Conservation (phyloP, 345 rosid species). For the Carallia brachiata region DNA sequence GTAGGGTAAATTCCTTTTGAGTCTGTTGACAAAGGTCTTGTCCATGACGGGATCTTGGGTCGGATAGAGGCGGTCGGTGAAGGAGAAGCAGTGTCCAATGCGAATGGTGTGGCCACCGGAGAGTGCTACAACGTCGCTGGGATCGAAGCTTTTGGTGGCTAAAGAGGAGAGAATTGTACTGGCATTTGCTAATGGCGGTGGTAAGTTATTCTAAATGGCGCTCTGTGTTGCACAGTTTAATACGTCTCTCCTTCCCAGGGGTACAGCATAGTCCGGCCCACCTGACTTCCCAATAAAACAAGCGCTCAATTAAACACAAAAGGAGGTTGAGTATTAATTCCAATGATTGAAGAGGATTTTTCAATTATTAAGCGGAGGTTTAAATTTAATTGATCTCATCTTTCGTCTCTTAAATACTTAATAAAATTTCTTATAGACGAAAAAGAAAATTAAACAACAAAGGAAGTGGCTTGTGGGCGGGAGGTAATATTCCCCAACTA, state of each 20-base stretch:
- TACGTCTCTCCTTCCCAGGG: slow-evolving; percentile 72
- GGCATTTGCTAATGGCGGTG: slow-evolving; percentile 47
- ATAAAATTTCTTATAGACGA: too few relatives aligned
- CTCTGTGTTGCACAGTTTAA: slow-evolving; percentile 44
- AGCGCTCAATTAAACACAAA: background rate
- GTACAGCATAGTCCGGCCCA: slow-evolving; percentile 24
- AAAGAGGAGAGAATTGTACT: slow-evolving; percentile 42
- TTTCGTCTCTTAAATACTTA: too few relatives aligned
- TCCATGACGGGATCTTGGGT: slow-evolving; percentile 64
- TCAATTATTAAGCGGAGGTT: too few relatives aligned
- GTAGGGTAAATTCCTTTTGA: slow-evolving; percentile 54
- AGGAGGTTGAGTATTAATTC: too few relatives aligned
- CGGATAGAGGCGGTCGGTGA: slow-evolving; percentile 66
- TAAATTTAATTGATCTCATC: background rate
- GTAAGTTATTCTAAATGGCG: slow-evolving; percentile 53
- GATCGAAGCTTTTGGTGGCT: slow-evolving; percentile 7
- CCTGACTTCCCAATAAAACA: slow-evolving; percentile 34
- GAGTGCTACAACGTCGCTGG: slow-evolving; percentile 72
- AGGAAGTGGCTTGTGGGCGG: too few relatives aligned
- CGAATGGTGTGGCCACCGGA: slow-evolving; percentile 97
- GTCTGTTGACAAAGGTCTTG: slow-evolving; percentile 17
- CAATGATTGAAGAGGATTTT: too few relatives aligned
- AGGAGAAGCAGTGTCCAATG: slow-evolving; percentile 56
- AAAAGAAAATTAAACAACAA: too few relatives aligned
- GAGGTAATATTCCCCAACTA: too few relatives aligned